A percentile compares a stretch with the other conserved stretches of the same genome.
These are phyloP conservation scores for Fusarium buharicum DNA, from an alignment of 2,329 filamentous ascomycete genomes.

Conservation along the genomic window DNA sequence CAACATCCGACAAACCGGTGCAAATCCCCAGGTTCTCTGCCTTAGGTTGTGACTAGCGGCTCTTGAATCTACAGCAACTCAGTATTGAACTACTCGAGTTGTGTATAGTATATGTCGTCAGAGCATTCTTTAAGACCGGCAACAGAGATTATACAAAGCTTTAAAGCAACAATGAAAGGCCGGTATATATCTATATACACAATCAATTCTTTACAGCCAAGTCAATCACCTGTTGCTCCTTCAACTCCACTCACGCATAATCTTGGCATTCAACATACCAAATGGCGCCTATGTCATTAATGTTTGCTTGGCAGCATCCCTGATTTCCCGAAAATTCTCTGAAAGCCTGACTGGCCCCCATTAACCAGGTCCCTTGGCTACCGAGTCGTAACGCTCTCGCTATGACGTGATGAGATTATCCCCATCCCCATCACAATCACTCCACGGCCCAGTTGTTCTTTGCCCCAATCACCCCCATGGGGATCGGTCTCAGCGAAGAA, in stretches of 20 bases:
- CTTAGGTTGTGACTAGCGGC: constrained; percentile 8
- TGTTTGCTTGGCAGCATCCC: neutral
- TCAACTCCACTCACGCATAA: neutral
- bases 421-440: neutral
- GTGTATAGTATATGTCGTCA: neutral
- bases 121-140: neutral
- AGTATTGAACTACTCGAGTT: neutral
- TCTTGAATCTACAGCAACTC: neutral
- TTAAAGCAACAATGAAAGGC: neutral
- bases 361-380: too few species aligned
- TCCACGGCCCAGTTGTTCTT: constrained; percentile 22
- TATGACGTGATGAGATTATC: constrained; percentile 20
- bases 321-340: neutral
- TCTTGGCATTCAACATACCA: neutral
- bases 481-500: constrained; percentile 12
- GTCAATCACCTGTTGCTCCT: neutral
- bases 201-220: neutral
- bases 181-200: neutral
- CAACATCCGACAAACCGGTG: neutral
- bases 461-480: constrained; percentile 24
- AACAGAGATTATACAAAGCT: too few species aligned
- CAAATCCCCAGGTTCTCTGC: constrained; percentile 1
- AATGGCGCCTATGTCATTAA: neutral
- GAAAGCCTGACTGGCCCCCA: neutral
- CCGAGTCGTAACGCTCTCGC: neutral